Base-by-base conservation (phyloP, 768 basidiomycete species). In the Gyrodon lividus region DNA sequence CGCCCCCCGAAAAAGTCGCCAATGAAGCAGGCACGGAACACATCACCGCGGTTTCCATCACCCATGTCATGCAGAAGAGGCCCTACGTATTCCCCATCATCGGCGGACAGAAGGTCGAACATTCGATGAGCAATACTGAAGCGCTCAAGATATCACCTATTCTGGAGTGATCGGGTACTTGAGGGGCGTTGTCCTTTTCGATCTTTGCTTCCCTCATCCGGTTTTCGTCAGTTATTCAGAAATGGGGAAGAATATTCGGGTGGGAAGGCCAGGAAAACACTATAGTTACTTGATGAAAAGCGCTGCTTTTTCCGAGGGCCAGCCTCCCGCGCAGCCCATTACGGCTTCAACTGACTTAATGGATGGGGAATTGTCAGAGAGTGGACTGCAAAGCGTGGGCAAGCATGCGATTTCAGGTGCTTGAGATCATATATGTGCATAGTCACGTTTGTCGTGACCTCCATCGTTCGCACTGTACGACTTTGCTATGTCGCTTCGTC, bases 401-500 rank as follows among this genome's bases (percentile, higher is more conserved):
- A n/a, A 17, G 50, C 6, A 23, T 42, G 28, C 51, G 50, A 47
- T 26, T 43, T 39, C 46, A 37, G 26, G 22, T 24, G 17, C 22
- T 40, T 33, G 45, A 24, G 22, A 47, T 43, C 28, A 41, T 24
- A 43, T 7, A 38, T 37, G 16, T 35, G 46, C n/a, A 47, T n/a
- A 16, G 33, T 37, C 17, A 28, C 34, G 26, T 44, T 45, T 26
- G n/a, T 47, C 6, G 16, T 30, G 24, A 30, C 31, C 26, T 38
- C 44, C 44, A 19, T 37, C 31, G n/a, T 43, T n/a, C 22, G 20
- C 44, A 31, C 19, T n/a, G 16, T 53, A 48, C 23, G 35, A n/a
- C 16, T 23, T 34, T 20, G 14, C 34, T 63, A 83, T 44, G 74
- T 59, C 33, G 79, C 84, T 47, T 91, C 89, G 50, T 92, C 92